A percentile compares a stretch with the other conserved stretches of the same genome.
These are phyloP conservation scores for Fomitiporia mediterranea DNA, from an alignment of 1,284 basidiomycete genomes.

Conservation along the genomic window DNA sequence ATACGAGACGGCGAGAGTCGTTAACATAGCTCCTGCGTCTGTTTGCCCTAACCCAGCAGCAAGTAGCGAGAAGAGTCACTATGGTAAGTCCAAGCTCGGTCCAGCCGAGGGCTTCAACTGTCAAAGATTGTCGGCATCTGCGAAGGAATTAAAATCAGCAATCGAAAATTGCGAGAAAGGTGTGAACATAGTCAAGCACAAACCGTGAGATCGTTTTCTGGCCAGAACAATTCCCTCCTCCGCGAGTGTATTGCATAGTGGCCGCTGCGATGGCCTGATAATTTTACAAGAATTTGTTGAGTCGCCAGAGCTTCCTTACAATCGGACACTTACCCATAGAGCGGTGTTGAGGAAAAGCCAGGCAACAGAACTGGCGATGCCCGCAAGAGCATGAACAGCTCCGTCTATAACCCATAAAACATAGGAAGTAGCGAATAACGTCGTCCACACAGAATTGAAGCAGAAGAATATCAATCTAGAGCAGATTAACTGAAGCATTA, in stretches of 20 bases:
- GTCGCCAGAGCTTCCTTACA: background rate
- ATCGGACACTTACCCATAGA: conserved; percentile 52
- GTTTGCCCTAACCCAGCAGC: conserved; percentile 53
- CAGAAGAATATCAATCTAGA: conserved; percentile 51
- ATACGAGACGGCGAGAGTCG: conserved; percentile 41
- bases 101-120: conserved; percentile 71
- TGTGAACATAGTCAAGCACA: conserved; percentile 24
- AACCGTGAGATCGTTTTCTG: conserved; percentile 49
- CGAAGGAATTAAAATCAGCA: conserved; percentile 18
- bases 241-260: conserved; percentile 56
- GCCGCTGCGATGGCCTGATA: conserved; percentile 61
- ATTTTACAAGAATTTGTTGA: background rate
- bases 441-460: conserved; percentile 70
- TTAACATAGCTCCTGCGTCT: conserved; percentile 43
- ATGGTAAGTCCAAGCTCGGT: conserved; percentile 64
- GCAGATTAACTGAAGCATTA: background rate
- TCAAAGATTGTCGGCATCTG: conserved; percentile 65
- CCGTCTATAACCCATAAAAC: conserved; percentile 65
- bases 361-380: conserved; percentile 67
- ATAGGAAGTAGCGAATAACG: conserved; percentile 61
- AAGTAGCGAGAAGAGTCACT: conserved; percentile 53
- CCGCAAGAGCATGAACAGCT: conserved; percentile 60
- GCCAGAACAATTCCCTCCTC: conserved; percentile 53
- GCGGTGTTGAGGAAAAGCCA: conserved; percentile 62
- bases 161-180: no score